Base-by-base conservation (phyloP, 75 land plant species). In the Cunninghamia lanceolata region DNA sequence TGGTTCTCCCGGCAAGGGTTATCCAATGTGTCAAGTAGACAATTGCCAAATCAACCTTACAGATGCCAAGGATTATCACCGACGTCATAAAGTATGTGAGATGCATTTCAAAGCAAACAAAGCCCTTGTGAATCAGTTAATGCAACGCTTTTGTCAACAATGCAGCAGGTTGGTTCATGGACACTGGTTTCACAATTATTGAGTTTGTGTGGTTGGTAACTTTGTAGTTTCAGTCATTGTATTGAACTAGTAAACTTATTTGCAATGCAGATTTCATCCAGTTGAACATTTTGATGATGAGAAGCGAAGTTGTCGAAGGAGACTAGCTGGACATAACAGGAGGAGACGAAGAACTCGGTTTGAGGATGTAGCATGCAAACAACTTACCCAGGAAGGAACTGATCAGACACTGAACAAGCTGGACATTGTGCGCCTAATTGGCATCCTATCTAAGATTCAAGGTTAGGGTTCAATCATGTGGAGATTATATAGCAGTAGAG, bases 141-240 rank as follows among this genome's bases (percentile, higher is more conserved):
- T 90, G 93, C 99, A 97, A 87, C 90, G 97, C 84, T 97, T 97
- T 89, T 97, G 99, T 88, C 99, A 97, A 87, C 99, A 97, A 89
- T 97, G 99, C 86, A 97, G 97, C 93, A 96, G 98, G 98, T 94
- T 78, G 17, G 70, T 16, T 63, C 30, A 25, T 5, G 21, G 30
- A 1, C n/a, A 2, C n/a, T 7, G 1, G 1, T 1, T 28, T 35
- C 50, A 9, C 39, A 16, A 45, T 73, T 50, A 35, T 54, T 77
- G 70, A 73, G 59, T 42, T 42, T 85, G 32, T 78, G 6, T 16
- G 30, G 34, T 34, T 71, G 46, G 19, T 73, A 43, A 46, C 84
- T 86, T 52, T 83, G 9, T 46, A 6, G 47, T 85, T 71, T 32
- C 28, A 30, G 28, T 34, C 39, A 25, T 38, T 45, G 42, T 75